Percentiles rank a stretch among this genome's conserved stretches.
phyloP scores from a whole-genome alignment of 2,329 filamentous ascomycete species.

The Claviceps purpurea region DNA sequence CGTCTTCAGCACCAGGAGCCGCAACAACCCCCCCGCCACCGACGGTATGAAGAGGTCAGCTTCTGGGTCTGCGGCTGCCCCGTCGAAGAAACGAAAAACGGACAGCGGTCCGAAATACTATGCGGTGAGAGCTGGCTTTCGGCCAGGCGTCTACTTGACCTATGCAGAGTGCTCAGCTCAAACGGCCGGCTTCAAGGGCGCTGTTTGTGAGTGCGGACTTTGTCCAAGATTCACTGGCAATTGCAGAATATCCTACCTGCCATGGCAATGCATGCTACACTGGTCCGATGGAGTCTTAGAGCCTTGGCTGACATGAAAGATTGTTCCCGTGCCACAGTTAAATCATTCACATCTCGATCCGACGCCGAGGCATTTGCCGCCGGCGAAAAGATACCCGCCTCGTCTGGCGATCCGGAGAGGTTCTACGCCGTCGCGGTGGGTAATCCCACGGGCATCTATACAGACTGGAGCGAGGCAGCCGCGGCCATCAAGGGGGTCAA shows the following conservation, averaged over 20 bases:
- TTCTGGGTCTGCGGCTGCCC: slow-evolving; percentile 9
- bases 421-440: slow-evolving; percentile 51
- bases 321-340: slow-evolving; percentile 39
- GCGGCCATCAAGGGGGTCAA: slow-evolving; percentile 63
- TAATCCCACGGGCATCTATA: slow-evolving; percentile 44
- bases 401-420: slow-evolving; percentile 28
- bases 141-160: slow-evolving; percentile 46
- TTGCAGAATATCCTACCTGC: background rate
- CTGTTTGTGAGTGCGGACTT: slow-evolving; percentile 44
- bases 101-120: slow-evolving; percentile 45
- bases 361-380: slow-evolving; percentile 71
- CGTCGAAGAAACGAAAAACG: slow-evolving; percentile 34
- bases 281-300: no score
- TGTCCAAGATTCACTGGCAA: no score
- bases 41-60: slow-evolving; percentile 19
- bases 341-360: slow-evolving; percentile 58
- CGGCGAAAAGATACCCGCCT: slow-evolving; percentile 33
- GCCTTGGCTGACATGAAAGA: no score
- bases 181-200: slow-evolving; percentile 48
- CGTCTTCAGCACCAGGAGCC: slow-evolving; percentile 7
- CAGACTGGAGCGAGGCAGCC: slow-evolving; percentile 54
- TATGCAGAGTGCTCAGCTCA: slow-evolving; percentile 50
- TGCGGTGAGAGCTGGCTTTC: slow-evolving; percentile 43
- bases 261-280: no score
- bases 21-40: background rate